A percentile compares a stretch with the other conserved stretches of the same genome.
Evolutionary conservation across 1,284 basidiomycete species (phyloP).

Genomic region (Schizopora paradoxa): DNA sequence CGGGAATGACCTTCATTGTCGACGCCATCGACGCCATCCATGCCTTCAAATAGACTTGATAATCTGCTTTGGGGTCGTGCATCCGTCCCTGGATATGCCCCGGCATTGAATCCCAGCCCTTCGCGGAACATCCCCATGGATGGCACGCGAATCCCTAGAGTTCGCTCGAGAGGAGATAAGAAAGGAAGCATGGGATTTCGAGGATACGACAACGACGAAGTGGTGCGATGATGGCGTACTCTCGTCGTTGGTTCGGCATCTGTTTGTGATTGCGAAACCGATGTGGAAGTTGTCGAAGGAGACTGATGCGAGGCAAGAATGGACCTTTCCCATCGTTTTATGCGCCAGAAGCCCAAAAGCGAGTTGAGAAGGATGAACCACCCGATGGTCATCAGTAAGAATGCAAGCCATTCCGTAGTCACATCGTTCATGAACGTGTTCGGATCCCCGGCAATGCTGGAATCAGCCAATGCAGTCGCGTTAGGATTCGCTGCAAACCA

Average conservation of each 20-base stretch:
- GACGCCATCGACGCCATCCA: background rate
- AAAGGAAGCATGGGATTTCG: no score
- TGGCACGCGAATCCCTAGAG: slow-evolving; percentile 41
- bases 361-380: slow-evolving; percentile 92
- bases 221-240: slow-evolving; percentile 24
- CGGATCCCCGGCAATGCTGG: slow-evolving; percentile 15
- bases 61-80: slow-evolving; percentile 22
- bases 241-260: slow-evolving; percentile 22
- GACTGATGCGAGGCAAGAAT: slow-evolving; percentile 50
- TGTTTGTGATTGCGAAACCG: slow-evolving; percentile 23
- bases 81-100: slow-evolving; percentile 11
- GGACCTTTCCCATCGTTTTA: slow-evolving; percentile 81
- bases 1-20: slow-evolving; percentile 12
- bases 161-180: slow-evolving; percentile 37
- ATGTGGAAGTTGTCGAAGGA: slow-evolving; percentile 26
- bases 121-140: slow-evolving; percentile 38
- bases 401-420: slow-evolving; percentile 84
- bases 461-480: slow-evolving; percentile 18
- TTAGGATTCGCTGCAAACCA: slow-evolving; percentile 35
- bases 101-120: slow-evolving; percentile 47
- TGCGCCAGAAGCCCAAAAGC: slow-evolving; percentile 86
- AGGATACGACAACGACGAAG: background rate
- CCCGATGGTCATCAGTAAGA: slow-evolving; percentile 90
- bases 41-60: slow-evolving; percentile 2
- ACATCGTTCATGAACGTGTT: slow-evolving; percentile 35